phyloP scores from a whole-genome alignment of 495 filamentous ascomycete species.

The Aspergillus heteromorphus region DNA sequence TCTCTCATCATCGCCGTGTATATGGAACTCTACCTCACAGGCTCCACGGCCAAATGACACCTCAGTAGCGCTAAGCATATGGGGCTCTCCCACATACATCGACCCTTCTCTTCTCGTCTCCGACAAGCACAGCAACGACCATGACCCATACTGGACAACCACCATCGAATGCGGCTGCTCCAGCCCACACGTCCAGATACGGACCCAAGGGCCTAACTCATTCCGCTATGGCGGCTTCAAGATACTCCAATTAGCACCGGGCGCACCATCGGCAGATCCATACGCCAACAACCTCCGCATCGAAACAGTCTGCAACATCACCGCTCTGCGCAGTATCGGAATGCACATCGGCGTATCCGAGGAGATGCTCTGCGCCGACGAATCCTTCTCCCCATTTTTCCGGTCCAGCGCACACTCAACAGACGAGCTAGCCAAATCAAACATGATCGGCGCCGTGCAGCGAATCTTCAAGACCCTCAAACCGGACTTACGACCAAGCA shows the following conservation, averaged over 20 bases:
- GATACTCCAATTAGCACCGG: constrained; percentile 6
- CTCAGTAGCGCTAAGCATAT: constrained; percentile 1
- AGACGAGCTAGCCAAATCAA: constrained; percentile 5
- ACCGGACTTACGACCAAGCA: constrained; percentile 21
- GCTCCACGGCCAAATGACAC: background rate
- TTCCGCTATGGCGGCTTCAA: constrained; percentile 2
- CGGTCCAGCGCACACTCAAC: background rate
- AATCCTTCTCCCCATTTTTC: constrained; percentile 21
- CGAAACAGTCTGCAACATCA: constrained; percentile 18
- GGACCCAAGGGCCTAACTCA: background rate
- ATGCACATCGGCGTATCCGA: constrained; percentile 21
- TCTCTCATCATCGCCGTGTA: background rate
- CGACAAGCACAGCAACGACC: constrained; percentile 1
- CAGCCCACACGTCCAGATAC: constrained; percentile 13
- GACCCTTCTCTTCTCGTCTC: constrained; percentile 11
- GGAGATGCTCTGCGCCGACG: constrained; percentile 19
- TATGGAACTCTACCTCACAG: constrained; percentile 1
- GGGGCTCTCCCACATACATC: background rate
- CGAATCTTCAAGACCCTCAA: constrained; percentile 20
- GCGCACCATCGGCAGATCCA: constrained; percentile 12
- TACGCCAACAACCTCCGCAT: constrained; percentile 23
- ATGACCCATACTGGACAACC: constrained; percentile 9
- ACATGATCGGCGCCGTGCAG: constrained; percentile 12
- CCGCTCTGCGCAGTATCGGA: constrained; percentile 11
- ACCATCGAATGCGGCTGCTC: constrained; percentile 14